These are phyloP conservation scores for Aristolochia contorta DNA, from an alignment of 164 flowering plant genomes.

Conservation along the genomic window DNA sequence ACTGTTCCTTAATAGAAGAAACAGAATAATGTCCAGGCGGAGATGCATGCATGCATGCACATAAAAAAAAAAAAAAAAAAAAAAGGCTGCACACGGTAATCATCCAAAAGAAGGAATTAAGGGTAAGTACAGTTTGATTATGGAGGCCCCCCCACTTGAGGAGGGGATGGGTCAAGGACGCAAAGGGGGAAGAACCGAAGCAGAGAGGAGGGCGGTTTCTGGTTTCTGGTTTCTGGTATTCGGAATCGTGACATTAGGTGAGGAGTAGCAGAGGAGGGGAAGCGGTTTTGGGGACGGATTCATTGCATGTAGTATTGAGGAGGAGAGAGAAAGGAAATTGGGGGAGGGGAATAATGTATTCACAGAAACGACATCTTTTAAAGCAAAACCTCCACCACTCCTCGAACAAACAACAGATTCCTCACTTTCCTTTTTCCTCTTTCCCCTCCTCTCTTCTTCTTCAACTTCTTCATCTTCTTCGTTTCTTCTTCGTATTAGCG, in stretches of 20 bases:
- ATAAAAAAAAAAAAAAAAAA: too few relatives aligned
- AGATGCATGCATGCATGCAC: too few relatives aligned
- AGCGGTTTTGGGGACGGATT: neutral
- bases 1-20: too few relatives aligned
- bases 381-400: neutral
- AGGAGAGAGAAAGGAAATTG: neutral
- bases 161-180: too few relatives aligned
- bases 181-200: too few relatives aligned
- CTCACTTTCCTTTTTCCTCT: neutral
- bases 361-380: neutral
- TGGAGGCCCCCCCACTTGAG: too few relatives aligned
- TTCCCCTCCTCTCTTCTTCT: neutral
- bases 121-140: too few relatives aligned
- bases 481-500: neutral
- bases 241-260: neutral
- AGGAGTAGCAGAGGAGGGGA: too few relatives aligned
- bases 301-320: neutral
- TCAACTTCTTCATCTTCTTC: conserved; percentile 5
- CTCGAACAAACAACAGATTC: neutral
- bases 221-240: neutral
- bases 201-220: neutral
- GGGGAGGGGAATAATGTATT: neutral
- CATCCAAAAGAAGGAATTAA: too few relatives aligned
- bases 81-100: too few relatives aligned
- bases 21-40: too few relatives aligned